These are phyloP conservation scores for Eutypa lata DNA, from an alignment of 2,329 filamentous ascomycete species.

Conservation along the genomic window DNA sequence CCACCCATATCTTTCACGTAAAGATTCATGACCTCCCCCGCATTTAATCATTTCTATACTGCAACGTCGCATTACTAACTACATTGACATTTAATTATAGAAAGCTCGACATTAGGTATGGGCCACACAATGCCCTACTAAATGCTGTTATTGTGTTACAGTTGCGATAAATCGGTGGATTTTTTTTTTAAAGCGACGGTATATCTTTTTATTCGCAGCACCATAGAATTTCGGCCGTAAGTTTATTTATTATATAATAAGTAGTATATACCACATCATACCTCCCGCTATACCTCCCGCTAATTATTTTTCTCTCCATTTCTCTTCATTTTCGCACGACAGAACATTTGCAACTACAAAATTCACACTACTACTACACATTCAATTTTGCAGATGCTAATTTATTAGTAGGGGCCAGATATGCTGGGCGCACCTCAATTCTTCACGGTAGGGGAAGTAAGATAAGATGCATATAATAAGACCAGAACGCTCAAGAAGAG, in stretches of 20 bases:
- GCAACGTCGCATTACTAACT: constrained; percentile 1
- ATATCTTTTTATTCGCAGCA: too few relatives aligned
- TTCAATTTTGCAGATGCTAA: not conserved
- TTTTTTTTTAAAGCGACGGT: too few relatives aligned
- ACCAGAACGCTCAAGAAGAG: constrained; percentile 2
- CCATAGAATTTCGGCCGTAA: not conserved
- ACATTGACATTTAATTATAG: not conserved
- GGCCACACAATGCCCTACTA: not conserved
- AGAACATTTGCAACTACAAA: too few relatives aligned
- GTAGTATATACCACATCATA: too few relatives aligned
- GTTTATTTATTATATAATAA: constrained; percentile 2
- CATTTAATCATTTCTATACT: constrained; percentile 1
- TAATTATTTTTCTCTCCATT: too few relatives aligned
- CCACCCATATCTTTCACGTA: constrained; percentile 1
- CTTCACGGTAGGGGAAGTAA: constrained; percentile 14
- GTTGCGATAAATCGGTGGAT: not conserved
- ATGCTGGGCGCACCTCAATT: constrained; percentile 10
- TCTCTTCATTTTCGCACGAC: too few relatives aligned
- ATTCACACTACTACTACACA: too few relatives aligned
- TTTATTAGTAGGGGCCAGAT: constrained; percentile 3
- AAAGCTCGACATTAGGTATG: not conserved
- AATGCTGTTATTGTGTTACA: not conserved
- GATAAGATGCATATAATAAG: constrained; percentile 19
- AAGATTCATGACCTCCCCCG: constrained; percentile 1
- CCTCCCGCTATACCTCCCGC: too few relatives aligned